These are phyloP conservation scores for Austroboletus niveus DNA, from an alignment of 1,284 basidiomycete genomes.

Conservation along the genomic window DNA sequence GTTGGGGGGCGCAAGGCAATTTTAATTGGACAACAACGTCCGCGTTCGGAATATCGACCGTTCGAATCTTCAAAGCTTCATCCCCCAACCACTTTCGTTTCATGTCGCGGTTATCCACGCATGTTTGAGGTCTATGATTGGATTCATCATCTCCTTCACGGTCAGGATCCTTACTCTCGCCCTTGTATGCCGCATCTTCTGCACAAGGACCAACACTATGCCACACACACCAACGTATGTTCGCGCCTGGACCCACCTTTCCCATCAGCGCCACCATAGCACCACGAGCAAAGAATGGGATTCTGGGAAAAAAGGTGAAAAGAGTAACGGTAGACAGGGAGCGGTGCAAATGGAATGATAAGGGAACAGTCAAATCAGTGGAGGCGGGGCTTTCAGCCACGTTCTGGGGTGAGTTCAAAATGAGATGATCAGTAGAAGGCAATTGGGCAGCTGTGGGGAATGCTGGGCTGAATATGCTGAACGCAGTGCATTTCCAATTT, in stretches of 20 bases:
- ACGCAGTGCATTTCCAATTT: constrained; percentile 47
- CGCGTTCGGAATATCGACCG: background rate
- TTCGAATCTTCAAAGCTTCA: too few species aligned
- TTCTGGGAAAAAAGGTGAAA: constrained; percentile 57
- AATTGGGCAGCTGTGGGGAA: constrained; percentile 7
- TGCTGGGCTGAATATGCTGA: constrained; percentile 5
- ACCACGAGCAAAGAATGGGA: constrained; percentile 72
- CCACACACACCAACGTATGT: constrained; percentile 23
- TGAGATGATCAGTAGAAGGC: background rate
- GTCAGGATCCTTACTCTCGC: background rate
- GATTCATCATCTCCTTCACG: background rate
- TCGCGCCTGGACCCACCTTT: constrained; percentile 37
- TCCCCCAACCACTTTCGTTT: background rate
- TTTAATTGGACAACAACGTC: background rate
- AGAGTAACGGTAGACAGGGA: constrained; percentile 37
- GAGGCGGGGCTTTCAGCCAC: background rate
- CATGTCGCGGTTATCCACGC: background rate
- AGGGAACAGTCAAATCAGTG: background rate
- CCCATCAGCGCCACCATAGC: constrained; percentile 69
- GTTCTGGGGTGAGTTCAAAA: background rate
- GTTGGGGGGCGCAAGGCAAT: background rate
- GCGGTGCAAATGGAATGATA: background rate
- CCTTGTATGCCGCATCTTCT: background rate
- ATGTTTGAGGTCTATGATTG: background rate
- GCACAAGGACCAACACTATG: background rate